Evolutionary conservation across 108 stramenopile genomes (phyloP).

Genomic region (Cyclotella cryptica): DNA sequence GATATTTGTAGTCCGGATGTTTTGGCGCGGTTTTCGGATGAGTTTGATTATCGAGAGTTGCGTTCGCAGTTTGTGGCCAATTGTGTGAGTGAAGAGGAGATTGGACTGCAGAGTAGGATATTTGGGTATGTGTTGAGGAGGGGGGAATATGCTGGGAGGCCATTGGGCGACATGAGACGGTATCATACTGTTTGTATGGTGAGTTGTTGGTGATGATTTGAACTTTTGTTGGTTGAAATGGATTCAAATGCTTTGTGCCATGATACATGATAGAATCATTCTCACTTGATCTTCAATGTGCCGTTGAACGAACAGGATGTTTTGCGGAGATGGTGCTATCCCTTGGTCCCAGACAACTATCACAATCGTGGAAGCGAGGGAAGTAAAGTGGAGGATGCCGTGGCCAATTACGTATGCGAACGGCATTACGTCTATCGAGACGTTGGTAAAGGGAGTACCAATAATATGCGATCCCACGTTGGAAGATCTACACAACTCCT

Average conservation of each 20-base stretch:
- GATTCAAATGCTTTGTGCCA: no score
- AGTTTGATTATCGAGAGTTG: slow-evolving; percentile 96
- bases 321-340: slow-evolving; percentile 95
- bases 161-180: slow-evolving; percentile 83
- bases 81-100: slow-evolving; percentile 94
- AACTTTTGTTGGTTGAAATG: no score
- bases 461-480: slow-evolving; percentile 65
- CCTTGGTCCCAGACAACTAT: slow-evolving; percentile 90
- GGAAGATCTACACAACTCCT: slow-evolving; percentile 63
- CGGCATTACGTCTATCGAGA: slow-evolving; percentile 68
- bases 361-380: slow-evolving; percentile 20
- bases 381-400: slow-evolving; percentile 22
- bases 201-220: neutral
- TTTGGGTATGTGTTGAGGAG: slow-evolving; percentile 83
- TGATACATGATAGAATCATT: neutral
- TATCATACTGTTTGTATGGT: slow-evolving; percentile 85
- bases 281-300: neutral
- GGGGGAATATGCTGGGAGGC: slow-evolving; percentile 87
- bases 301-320: slow-evolving; percentile 51
- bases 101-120: slow-evolving; percentile 87
- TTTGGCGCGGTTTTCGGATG: slow-evolving; percentile 93
- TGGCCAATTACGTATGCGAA: slow-evolving; percentile 56
- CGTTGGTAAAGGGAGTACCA: slow-evolving; percentile 29
- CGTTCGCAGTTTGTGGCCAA: slow-evolving; percentile 90
- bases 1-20: slow-evolving; percentile 98